These are phyloP conservation scores for Fraxinus greggii DNA, from an alignment of 305 asterid species.

Conservation along the genomic window DNA sequence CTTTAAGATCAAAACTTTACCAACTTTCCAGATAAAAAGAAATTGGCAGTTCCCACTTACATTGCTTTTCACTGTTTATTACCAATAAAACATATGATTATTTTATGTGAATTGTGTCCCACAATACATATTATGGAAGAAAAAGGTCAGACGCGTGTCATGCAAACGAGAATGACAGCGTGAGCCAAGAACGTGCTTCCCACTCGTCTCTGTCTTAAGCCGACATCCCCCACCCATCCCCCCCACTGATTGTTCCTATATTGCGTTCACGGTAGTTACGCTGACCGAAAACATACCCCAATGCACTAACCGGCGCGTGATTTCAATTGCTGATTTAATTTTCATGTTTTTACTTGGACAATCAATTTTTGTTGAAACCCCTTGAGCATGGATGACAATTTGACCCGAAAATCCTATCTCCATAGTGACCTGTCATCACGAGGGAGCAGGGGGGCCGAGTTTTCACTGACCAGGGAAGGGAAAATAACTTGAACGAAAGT, in stretches of 20 bases:
- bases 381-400: background rate
- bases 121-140: background rate
- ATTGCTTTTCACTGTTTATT: background rate
- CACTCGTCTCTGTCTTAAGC: background rate
- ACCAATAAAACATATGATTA: background rate
- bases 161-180: background rate
- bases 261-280: background rate
- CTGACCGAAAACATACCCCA: too few species aligned
- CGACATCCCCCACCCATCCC: too few species aligned
- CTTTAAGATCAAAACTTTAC: background rate
- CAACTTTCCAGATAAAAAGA: background rate
- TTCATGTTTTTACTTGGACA: too few species aligned
- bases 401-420: background rate
- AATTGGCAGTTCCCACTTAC: background rate
- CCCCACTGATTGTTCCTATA: background rate
- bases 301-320: too few species aligned
- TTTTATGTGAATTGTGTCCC: background rate
- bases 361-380: too few species aligned
- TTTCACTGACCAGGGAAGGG: background rate
- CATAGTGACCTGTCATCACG: background rate
- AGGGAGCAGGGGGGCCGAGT: background rate
- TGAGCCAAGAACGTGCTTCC: background rate
- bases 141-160: background rate
- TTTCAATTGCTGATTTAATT: too few species aligned
- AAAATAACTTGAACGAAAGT: background rate